A percentile compares a stretch with the other conserved stretches of the same genome.
Conservation (phyloP, 345 rosid species). For the Psidium guajava region DNA sequence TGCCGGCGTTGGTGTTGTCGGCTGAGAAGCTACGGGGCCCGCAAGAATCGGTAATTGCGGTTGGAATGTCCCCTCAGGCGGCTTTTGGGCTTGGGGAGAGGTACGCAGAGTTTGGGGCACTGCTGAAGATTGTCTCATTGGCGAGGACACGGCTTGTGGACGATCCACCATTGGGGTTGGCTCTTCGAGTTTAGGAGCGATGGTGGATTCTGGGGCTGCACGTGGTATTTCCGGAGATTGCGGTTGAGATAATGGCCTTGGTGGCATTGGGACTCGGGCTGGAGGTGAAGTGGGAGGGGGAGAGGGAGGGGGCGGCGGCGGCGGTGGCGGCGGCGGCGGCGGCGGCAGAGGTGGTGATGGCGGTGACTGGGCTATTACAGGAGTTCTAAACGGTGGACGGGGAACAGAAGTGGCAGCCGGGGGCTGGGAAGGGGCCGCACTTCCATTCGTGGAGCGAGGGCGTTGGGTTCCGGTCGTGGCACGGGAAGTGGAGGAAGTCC, state of each 20-base stretch:
- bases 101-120: background rate
- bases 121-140: background rate
- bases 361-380: conserved; percentile 21
- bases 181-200: background rate
- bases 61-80: background rate
- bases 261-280: conserved; percentile 3
- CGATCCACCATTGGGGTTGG: background rate
- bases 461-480: background rate
- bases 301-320: background rate
- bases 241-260: conserved; percentile 1
- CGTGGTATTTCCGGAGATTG: background rate
- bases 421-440: conserved; percentile 11
- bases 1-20: conserved; percentile 6
- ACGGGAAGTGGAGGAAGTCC: conserved; percentile 11
- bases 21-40: conserved; percentile 10
- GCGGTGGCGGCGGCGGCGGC: background rate
- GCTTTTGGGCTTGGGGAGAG: background rate
- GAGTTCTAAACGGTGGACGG: conserved; percentile 36
- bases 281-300: background rate
- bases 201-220: background rate
- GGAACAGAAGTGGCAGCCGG: conserved; percentile 1
- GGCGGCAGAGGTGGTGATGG: background rate
- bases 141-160: background rate
- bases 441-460: background rate
- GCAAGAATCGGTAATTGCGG: conserved; percentile 20